Evolutionary conservation across 805 yeast species (phyloP), one percentile per base, ranked within the genome.

Genomic region (Wickerhamiella allomyrinae): DNA sequence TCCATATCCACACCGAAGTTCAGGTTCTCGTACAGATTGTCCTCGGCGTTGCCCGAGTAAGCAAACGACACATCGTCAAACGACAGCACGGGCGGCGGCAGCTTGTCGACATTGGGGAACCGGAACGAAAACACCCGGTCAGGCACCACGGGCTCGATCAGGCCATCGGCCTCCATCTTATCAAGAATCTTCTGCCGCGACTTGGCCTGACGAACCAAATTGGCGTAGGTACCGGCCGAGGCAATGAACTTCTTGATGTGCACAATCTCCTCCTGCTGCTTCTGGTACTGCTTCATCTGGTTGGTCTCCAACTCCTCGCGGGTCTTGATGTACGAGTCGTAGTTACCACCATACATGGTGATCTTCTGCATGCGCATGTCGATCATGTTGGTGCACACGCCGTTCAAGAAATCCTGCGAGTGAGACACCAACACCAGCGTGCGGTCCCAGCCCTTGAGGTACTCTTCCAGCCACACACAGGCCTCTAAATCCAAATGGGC

Each of bases 1-100:
- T 91, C 98, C 97, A 91, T 91, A 71, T 91, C 98, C 46, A 91
- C 87, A 79, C 98, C 98, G 55, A 91, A 91, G 61, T 86, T 89
- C 61, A 91, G 74, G 62, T 83, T 66, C 60, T 82, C 85, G 68
- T 91, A 91, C 58, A 91, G 71, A 66, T 86, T 80, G 66, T 91
- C 78, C 66, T 84, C 95, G 39, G 71, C 64, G 23, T 83, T 82
- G 35, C 70, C 70, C 31, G 63, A 57, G 67, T 91, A 91, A 17
- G 96, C 71, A 66, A 91, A 91, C 19, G 94, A 77, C 59, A 91
- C 93, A 57, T 80, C 87, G 64, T 89, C 97, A 61, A 91, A 91
- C 7, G 97, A 85, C 64, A 91, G 71, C 41, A 91, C 98, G 62
- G 98, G 98, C 50, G 98, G 98, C 49, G 98, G 98, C 56, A 91